Percentiles rank a stretch among this genome's conserved stretches.
Evolutionary conservation across 306 rosid genomes (phyloP).

Genomic region (Vicia sativa): DNA sequence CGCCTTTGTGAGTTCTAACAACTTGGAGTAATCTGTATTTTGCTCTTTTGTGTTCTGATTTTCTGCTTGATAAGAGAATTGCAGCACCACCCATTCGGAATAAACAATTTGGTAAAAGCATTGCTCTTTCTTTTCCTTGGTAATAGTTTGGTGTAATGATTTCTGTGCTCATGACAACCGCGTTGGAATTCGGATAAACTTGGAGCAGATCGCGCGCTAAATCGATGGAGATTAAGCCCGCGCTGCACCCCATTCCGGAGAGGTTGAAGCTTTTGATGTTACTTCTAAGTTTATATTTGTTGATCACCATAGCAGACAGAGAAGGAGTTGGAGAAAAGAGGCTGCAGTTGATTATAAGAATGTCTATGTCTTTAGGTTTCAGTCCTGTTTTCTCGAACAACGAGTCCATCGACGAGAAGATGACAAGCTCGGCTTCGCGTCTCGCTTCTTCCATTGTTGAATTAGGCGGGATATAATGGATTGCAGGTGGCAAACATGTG

Average conservation of each 20-base stretch:
- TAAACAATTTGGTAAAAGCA: slow-evolving; percentile 84
- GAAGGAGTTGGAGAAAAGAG: slow-evolving; percentile 86
- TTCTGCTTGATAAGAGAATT: slow-evolving; percentile 60
- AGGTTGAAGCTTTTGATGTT: slow-evolving; percentile 81
- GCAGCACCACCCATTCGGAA: slow-evolving; percentile 96
- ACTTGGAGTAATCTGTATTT: slow-evolving; percentile 69
- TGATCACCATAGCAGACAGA: slow-evolving; percentile 76
- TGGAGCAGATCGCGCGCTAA: slow-evolving; percentile 84
- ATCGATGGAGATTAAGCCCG: slow-evolving; percentile 74
- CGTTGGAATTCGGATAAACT: slow-evolving; percentile 75
- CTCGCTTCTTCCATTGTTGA: slow-evolving; percentile 77
- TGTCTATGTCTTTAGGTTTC: slow-evolving; percentile 74
- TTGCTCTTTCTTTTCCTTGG: slow-evolving; percentile 85
- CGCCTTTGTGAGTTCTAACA: slow-evolving; percentile 76
- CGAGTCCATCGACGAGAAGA: slow-evolving; percentile 73
- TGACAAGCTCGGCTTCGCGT: slow-evolving; percentile 73
- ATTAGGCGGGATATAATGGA: slow-evolving; percentile 78
- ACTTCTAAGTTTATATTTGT: slow-evolving; percentile 77
- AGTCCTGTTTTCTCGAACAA: slow-evolving; percentile 59
- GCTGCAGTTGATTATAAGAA: slow-evolving; percentile 76
- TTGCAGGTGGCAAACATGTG: slow-evolving; percentile 68
- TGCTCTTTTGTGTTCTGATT: slow-evolving; percentile 52
- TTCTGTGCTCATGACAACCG: slow-evolving; percentile 85
- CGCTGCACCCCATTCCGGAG: slow-evolving; percentile 91
- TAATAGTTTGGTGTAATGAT: slow-evolving; percentile 82